Conservation (phyloP, 306 rosid species). For the Vigna trinervia region DNA sequence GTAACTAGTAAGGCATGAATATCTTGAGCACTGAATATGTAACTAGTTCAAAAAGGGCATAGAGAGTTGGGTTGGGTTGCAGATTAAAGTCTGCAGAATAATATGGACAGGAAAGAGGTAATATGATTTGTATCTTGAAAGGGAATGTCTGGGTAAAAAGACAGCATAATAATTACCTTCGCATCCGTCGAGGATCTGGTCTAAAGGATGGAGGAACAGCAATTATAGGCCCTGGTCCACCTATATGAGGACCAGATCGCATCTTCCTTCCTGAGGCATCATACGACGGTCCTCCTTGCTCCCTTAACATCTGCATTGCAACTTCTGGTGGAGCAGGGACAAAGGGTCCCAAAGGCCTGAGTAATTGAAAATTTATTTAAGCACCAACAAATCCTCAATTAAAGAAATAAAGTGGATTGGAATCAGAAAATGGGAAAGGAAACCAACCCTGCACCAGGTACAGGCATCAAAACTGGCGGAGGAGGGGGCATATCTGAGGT, state of each 20-base stretch:
- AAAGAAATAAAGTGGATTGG: slow-evolving; percentile 1
- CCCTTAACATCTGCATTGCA: slow-evolving; percentile 98
- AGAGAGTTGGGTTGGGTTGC: too few relatives aligned
- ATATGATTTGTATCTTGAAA: too few relatives aligned
- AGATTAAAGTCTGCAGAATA: too few relatives aligned
- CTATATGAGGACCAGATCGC: slow-evolving; percentile 82
- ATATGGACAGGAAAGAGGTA: background rate
- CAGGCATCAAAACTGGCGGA: slow-evolving; percentile 95
- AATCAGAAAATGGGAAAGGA: background rate
- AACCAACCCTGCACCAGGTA: slow-evolving; percentile 99
- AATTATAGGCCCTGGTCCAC: slow-evolving; percentile 84
- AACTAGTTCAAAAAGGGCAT: too few relatives aligned
- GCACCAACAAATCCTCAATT: slow-evolving; percentile 17
- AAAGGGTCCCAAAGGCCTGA: slow-evolving; percentile 96
- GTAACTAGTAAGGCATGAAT: background rate
- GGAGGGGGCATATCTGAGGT: slow-evolving; percentile 81
- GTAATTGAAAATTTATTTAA: slow-evolving; percentile 42
- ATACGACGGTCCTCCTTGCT: slow-evolving; percentile 91
- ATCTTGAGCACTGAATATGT: too few relatives aligned
- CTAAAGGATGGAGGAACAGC: slow-evolving; percentile 81
- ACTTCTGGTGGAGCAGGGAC: slow-evolving; percentile 99
- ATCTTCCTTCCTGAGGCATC: slow-evolving; percentile 82
- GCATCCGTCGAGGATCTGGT: slow-evolving; percentile 90
- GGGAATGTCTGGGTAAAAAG: slow-evolving; percentile 19
- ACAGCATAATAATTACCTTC: slow-evolving; percentile 62